Evolutionary conservation across 305 asterid genomes (phyloP).

Genomic region (Stenogyne calaminthoides): DNA sequence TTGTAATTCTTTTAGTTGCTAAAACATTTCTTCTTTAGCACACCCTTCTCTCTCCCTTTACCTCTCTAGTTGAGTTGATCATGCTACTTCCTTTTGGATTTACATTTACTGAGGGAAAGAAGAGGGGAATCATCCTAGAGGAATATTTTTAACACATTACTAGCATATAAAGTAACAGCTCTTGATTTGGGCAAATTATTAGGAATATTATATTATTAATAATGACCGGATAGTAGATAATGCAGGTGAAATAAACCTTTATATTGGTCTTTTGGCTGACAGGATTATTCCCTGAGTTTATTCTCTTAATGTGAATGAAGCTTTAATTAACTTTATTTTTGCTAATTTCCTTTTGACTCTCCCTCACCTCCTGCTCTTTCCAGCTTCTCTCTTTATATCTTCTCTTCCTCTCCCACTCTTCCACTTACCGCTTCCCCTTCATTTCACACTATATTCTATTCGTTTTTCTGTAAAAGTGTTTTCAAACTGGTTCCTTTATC

Average conservation of each 20-base stretch:
- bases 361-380: background rate
- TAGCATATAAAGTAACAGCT: background rate
- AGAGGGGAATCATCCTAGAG: background rate
- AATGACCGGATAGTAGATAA: background rate
- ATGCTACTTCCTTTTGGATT: background rate
- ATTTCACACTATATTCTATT: conserved; percentile 3
- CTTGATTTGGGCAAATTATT: background rate
- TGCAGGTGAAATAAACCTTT: background rate
- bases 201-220: background rate
- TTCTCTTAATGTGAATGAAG: background rate
- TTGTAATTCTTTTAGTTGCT: conserved; percentile 5
- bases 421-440: background rate
- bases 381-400: background rate
- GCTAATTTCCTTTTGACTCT: background rate
- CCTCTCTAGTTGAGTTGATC: background rate
- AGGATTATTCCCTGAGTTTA: background rate
- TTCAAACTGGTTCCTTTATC: background rate
- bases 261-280: background rate
- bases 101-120: background rate
- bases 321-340: background rate
- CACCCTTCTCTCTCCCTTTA: background rate
- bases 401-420: background rate
- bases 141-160: background rate
- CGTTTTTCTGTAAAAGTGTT: background rate
- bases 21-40: conserved; percentile 6